These are phyloP conservation scores for Taphrina communis DNA, from an alignment of 1,139 yeast genomes.

Conservation along the genomic window DNA sequence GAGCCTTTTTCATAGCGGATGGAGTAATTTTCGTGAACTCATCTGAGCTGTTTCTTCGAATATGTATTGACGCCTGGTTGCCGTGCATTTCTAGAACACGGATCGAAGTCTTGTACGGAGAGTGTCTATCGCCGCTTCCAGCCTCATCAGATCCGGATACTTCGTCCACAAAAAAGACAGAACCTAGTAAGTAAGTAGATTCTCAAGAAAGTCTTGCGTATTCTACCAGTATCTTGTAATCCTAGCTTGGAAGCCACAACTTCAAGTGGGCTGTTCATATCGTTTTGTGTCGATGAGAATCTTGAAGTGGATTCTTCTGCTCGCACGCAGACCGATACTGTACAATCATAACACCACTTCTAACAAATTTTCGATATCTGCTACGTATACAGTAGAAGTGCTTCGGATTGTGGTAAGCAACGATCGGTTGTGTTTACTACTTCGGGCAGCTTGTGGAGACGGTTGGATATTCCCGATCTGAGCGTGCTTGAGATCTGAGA, in stretches of 20 bases:
- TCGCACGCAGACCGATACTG: too few relatives aligned
- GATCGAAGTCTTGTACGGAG: constrained; percentile 83
- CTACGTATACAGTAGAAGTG: too few relatives aligned
- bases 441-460: neutral
- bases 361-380: too few relatives aligned
- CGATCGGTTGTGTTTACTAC: neutral
- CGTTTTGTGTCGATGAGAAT: too few relatives aligned
- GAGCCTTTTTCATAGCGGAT: constrained; percentile 92
- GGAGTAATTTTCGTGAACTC: constrained; percentile 82
- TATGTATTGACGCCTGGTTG: constrained; percentile 64
- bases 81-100: constrained; percentile 67
- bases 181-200: neutral
- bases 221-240: neutral
- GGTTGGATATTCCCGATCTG: constrained; percentile 10
- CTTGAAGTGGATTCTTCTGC: too few relatives aligned
- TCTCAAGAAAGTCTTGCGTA: too few relatives aligned
- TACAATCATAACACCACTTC: too few relatives aligned
- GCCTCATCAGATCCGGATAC: constrained; percentile 67
- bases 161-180: constrained; percentile 62
- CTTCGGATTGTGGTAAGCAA: too few relatives aligned
- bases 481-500: neutral
- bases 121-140: constrained; percentile 65
- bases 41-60: constrained; percentile 67
- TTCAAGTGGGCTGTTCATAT: constrained; percentile 2
- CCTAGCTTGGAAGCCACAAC: constrained; percentile 18